Evolutionary conservation across 2,329 filamentous ascomycete genomes (phyloP).

Genomic region (Plenodomus biglobosus): DNA sequence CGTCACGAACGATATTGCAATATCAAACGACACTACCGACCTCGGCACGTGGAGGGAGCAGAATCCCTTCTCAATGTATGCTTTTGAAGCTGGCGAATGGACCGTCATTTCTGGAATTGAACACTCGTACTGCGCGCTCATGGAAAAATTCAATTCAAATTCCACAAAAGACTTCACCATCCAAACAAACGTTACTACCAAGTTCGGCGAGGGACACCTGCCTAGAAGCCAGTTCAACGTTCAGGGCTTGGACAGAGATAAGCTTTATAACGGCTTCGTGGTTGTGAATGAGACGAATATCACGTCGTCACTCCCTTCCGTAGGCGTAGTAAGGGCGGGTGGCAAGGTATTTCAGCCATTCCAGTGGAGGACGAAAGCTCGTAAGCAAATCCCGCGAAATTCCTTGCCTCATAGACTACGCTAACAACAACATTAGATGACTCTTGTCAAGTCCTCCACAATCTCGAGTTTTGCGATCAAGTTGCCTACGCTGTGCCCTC

Average conservation of each 20-base stretch:
- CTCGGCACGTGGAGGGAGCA: slow-evolving; percentile 59
- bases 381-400: slow-evolving; percentile 52
- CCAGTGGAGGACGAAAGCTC: slow-evolving; percentile 74
- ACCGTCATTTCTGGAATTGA: slow-evolving; percentile 66
- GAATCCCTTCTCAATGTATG: slow-evolving; percentile 72
- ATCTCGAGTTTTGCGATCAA: slow-evolving; percentile 85
- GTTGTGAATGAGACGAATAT: slow-evolving; percentile 62
- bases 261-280: slow-evolving; percentile 72
- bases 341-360: slow-evolving; percentile 72
- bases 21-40: slow-evolving; percentile 50
- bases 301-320: slow-evolving; percentile 48
- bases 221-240: slow-evolving; percentile 91
- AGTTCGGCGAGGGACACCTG: slow-evolving; percentile 59
- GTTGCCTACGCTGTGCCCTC: slow-evolving; percentile 90
- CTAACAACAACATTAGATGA: slow-evolving; percentile 54
- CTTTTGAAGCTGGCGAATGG: slow-evolving; percentile 61
- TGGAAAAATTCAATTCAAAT: slow-evolving; percentile 65
- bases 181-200: slow-evolving; percentile 68
- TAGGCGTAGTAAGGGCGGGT: slow-evolving; percentile 64
- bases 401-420: neutral
- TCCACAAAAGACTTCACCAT: slow-evolving; percentile 57
- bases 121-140: slow-evolving; percentile 80
- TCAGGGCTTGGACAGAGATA: slow-evolving; percentile 69
- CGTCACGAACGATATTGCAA: slow-evolving; percentile 72
- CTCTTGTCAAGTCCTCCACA: slow-evolving; percentile 83